Conservation (phyloP, 2,329 filamentous ascomycete species). For the Arachnomyces sp. region DNA sequence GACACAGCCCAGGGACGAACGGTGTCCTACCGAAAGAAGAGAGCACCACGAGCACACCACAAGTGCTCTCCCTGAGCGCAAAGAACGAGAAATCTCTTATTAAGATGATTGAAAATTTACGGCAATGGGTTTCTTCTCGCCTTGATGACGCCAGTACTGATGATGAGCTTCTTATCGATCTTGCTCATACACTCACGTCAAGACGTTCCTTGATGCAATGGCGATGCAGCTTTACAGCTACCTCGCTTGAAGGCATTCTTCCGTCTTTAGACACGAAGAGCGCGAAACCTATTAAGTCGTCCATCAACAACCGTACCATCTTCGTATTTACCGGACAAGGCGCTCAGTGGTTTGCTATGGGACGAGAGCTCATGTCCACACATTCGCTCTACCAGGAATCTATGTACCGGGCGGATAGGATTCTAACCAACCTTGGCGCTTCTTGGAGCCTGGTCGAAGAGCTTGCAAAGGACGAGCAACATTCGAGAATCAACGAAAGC, state of each 20-base stretch:
- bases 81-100: too few species aligned
- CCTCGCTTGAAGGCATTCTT: background rate
- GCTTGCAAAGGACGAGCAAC: constrained; percentile 12
- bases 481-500: constrained; percentile 17
- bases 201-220: constrained; percentile 4
- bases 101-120: too few species aligned
- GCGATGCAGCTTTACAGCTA: constrained; percentile 5
- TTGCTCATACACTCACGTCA: constrained; percentile 8
- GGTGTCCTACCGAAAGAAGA: too few species aligned
- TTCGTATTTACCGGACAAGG: constrained; percentile 36
- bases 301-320: constrained; percentile 15
- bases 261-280: background rate
- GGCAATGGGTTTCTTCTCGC: too few species aligned
- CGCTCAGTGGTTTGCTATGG: constrained; percentile 31
- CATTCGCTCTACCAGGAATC: constrained; percentile 17
- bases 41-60: too few species aligned
- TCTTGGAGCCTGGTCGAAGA: constrained; percentile 14
- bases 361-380: constrained; percentile 19
- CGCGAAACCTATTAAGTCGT: constrained; percentile 10
- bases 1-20: too few species aligned
- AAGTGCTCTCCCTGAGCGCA: too few species aligned
- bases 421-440: constrained; percentile 18
- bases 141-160: too few species aligned
- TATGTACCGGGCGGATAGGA: constrained; percentile 18
- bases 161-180: background rate